A percentile compares a stretch with the other conserved stretches of the same genome.
Conservation (phyloP, 192 early-diverging fungal genomes). For the Entophlyctis helioformis region DNA sequence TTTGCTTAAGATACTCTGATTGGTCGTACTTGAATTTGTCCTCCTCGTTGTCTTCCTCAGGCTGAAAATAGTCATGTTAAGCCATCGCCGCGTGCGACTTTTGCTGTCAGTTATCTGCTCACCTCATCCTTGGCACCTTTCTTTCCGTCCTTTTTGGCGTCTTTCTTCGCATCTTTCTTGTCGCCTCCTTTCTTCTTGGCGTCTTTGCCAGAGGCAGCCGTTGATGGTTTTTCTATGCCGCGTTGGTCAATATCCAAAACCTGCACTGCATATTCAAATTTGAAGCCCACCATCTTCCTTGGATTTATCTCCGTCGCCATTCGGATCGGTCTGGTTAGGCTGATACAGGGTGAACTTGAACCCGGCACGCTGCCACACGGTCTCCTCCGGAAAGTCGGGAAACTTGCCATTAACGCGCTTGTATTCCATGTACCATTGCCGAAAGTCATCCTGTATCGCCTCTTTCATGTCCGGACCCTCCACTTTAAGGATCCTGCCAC, state of each 20-base stretch:
- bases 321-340: neutral
- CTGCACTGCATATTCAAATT: too few species aligned
- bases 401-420: slow-evolving; percentile 43
- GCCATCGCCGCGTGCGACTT: too few species aligned
- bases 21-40: slow-evolving; percentile 35
- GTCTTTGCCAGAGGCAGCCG: slow-evolving; percentile 9
- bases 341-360: slow-evolving; percentile 34
- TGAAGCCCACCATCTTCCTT: too few species aligned
- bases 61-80: too few species aligned
- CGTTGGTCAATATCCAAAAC: too few species aligned
- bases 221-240: slow-evolving; percentile 12
- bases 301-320: too few species aligned
- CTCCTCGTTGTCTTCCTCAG: slow-evolving; percentile 18
- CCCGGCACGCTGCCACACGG: slow-evolving; percentile 32
- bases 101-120: too few species aligned
- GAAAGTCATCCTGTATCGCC: slow-evolving; percentile 43
- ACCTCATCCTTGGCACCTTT: too few species aligned
- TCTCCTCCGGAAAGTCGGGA: slow-evolving; percentile 45
- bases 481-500: slow-evolving; percentile 35
- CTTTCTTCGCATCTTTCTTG: slow-evolving; percentile 3
- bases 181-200: slow-evolving; percentile 18
- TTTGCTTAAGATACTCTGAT: slow-evolving; percentile 25
- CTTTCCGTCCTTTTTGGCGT: slow-evolving; percentile 16
- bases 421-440: slow-evolving; percentile 57
- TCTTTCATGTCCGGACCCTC: slow-evolving; percentile 56